Conservation (phyloP, 2,329 filamentous ascomycete genomes). For the Paecilomyces niveus region DNA sequence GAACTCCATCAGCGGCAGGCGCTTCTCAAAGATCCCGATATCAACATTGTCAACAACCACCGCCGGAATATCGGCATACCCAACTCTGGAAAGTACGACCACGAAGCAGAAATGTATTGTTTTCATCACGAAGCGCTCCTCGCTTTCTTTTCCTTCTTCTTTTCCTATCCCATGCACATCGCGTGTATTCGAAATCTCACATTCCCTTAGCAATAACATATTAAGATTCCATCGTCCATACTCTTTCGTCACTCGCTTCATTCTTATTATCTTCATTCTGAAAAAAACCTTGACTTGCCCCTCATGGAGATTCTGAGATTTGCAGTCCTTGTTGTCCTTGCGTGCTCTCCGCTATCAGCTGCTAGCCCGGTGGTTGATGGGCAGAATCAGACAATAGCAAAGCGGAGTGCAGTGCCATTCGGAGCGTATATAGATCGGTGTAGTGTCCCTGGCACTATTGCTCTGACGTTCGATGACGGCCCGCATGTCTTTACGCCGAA, state of each 20-base stretch:
- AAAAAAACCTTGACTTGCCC: background rate
- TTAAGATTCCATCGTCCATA: background rate
- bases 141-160: background rate
- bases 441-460: slow-evolving; percentile 47
- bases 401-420: slow-evolving; percentile 13
- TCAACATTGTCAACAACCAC: background rate
- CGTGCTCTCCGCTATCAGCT: background rate
- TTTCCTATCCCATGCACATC: background rate
- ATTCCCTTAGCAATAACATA: background rate
- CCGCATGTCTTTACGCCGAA: slow-evolving; percentile 53
- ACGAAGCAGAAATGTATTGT: background rate
- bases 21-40: no score
- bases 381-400: background rate
- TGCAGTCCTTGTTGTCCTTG: background rate
- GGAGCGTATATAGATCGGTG: slow-evolving; percentile 40
- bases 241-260: background rate
- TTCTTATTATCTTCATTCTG: background rate
- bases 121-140: no score
- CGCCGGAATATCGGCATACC: background rate
- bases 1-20: no score
- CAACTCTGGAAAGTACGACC: background rate
- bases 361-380: background rate
- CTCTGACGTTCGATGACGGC: slow-evolving; percentile 60
- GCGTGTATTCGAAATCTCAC: background rate
- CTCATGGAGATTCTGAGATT: background rate